Evolutionary conservation across 1,139 yeast species (phyloP), one percentile per base, ranked within the genome.

Genomic region (Taiozyma sp.): DNA sequence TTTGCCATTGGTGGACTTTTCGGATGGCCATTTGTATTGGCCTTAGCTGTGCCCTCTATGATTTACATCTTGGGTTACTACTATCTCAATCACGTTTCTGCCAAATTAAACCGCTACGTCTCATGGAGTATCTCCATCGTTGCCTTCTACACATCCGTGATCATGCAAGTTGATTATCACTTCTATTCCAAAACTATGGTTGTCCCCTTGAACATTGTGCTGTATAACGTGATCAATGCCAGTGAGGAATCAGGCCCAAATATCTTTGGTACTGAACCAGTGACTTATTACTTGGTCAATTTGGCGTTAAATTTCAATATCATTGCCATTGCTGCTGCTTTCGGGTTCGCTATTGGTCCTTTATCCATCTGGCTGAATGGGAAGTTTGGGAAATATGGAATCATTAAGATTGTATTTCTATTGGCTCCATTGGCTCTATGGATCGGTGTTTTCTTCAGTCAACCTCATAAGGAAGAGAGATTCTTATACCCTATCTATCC

Each of bases 401-500:
- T 63, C 3, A 52, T 66, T 5, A 48, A 54, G 4, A 24, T 45
- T 22, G 56, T 67, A 56, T 68, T 71, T 11, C 42, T 75, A 7
- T 57, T 73, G 29, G 49, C 70, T 2, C 83, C 86, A 6, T 63
- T 87, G 34, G 51, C 77, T 4, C 47, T 86, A 0, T 91, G 98
- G 98, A 64, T 77, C 28, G 68, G 67, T 0, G 75, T 90, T 3
- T 88, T 91, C 63, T 74, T 76, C 51, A 56, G 69, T 8, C 97
- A 90, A 61, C 95, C 97, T 2, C 98, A 91, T 65, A 93, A 93
- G 65, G 98, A 91, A 65, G 98, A 91, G 65, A 74, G 98, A 53
- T 93, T 91, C 64, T 68, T 91, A 60, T 93, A 89, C 60, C 97
- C 96, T 10, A 75, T 88, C 0, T 91, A 91, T 64, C 85, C 91